Conservation (phyloP, 1,139 yeast genomes). For the Diutina pseudorugosa region DNA sequence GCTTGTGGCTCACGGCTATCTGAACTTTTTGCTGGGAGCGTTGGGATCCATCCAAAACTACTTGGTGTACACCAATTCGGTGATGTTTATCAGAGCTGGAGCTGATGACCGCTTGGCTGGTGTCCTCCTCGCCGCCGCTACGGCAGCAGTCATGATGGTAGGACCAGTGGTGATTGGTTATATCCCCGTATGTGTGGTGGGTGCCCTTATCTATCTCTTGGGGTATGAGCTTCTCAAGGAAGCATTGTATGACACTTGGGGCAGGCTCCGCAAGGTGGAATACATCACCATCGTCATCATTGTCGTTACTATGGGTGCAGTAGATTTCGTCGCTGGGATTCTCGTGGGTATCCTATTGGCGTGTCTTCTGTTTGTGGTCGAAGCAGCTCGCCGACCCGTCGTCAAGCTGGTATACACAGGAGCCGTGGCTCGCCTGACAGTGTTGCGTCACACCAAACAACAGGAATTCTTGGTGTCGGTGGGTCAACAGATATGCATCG, state of each 20-base stretch:
- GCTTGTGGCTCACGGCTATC: constrained; percentile 86
- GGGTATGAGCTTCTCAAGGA: constrained; percentile 87
- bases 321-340: constrained; percentile 90
- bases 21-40: constrained; percentile 78
- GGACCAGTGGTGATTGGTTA: constrained; percentile 92
- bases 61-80: constrained; percentile 87
- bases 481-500: constrained; percentile 82
- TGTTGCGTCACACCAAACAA: constrained; percentile 82
- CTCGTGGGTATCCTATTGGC: constrained; percentile 85
- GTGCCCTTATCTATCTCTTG: constrained; percentile 74
- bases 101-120: constrained; percentile 89
- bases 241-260: constrained; percentile 75
- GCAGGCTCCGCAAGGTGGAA: constrained; percentile 63
- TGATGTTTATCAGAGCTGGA: constrained; percentile 84
- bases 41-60: constrained; percentile 88
- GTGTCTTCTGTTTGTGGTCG: constrained; percentile 82
- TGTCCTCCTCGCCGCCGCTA: constrained; percentile 69
- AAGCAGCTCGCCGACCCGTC: constrained; percentile 77
- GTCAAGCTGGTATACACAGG: constrained; percentile 80
- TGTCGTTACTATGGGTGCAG: constrained; percentile 87
- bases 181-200: constrained; percentile 93
- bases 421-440: constrained; percentile 82
- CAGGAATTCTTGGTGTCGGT: constrained; percentile 75
- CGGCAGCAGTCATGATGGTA: constrained; percentile 65
- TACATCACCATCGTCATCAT: constrained; percentile 74